These are phyloP conservation scores for Thalassiosira delicatula DNA, from an alignment of 352 stramenopile species.

Conservation along the genomic window DNA sequence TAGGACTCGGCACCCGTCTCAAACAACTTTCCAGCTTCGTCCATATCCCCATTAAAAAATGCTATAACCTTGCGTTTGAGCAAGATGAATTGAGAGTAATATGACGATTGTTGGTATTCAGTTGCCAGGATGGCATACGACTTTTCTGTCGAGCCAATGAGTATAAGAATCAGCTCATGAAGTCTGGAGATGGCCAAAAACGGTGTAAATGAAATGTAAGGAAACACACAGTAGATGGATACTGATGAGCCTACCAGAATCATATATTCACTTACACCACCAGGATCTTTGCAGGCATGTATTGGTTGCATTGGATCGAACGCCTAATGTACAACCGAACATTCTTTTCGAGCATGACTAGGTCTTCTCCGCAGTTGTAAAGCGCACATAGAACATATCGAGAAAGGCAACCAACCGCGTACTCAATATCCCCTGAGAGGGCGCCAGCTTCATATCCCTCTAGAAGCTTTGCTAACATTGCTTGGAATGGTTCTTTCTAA, in stretches of 20 bases:
- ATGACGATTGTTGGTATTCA: not conserved
- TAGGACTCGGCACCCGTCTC: conserved; percentile 1
- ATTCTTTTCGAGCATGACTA: conserved; percentile 3
- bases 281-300: not conserved
- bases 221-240: no score
- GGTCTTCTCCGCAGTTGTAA: conserved; percentile 43
- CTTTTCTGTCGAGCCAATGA: not conserved
- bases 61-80: conserved; percentile 28
- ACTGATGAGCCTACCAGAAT: no score
- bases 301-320: conserved; percentile 39
- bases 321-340: conserved; percentile 25
- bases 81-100: conserved; percentile 18
- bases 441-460: conserved; percentile 42
- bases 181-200: not conserved
- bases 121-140: not conserved
- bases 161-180: not conserved
- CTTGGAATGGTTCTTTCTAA: no score
- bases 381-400: conserved; percentile 20
- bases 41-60: conserved; percentile 46
- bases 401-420: conserved; percentile 28
- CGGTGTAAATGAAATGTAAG: not conserved
- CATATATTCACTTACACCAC: no score
- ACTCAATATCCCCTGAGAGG: conserved; percentile 39
- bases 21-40: conserved; percentile 40
- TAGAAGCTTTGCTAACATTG: conserved; percentile 50